These are phyloP conservation scores for Alloteropsis semialata DNA, from an alignment of 176 grass and related monocot genomes.

Conservation along the genomic window DNA sequence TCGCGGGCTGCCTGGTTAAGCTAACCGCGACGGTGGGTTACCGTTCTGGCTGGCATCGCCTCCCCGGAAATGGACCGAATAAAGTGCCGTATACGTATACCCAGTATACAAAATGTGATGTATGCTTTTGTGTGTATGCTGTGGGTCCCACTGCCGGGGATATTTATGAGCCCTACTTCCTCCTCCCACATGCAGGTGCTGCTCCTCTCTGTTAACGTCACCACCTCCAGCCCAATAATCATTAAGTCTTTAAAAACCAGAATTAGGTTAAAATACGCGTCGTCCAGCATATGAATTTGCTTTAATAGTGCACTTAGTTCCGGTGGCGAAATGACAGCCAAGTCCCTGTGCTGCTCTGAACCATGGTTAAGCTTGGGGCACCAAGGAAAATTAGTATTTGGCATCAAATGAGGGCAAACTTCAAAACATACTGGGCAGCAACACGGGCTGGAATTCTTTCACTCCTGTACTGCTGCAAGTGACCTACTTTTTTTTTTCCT, in stretches of 20 bases:
- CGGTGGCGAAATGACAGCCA: background rate
- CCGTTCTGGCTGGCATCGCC: background rate
- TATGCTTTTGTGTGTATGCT: background rate
- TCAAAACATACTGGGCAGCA: slow-evolving; percentile 45
- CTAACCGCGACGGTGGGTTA: slow-evolving; percentile 40
- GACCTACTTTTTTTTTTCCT: slow-evolving; percentile 64
- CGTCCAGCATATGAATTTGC: slow-evolving; percentile 7
- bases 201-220: background rate
- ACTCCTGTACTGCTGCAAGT: slow-evolving; percentile 15
- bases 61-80: slow-evolving; percentile 33
- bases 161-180: slow-evolving; percentile 26
- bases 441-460: slow-evolving; percentile 50
- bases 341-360: slow-evolving; percentile 25
- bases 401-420: slow-evolving; percentile 43
- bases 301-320: slow-evolving; percentile 22
- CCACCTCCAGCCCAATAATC: slow-evolving; percentile 22
- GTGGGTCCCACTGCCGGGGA: slow-evolving; percentile 25
- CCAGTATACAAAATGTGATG: slow-evolving; percentile 3
- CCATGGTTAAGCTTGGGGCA: slow-evolving; percentile 33
- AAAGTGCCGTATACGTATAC: slow-evolving; percentile 39
- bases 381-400: slow-evolving; percentile 20
- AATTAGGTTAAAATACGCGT: slow-evolving; percentile 13
- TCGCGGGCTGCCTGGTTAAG: slow-evolving; percentile 35
- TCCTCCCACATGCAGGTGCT: slow-evolving; percentile 27
- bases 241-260: background rate